Evolutionary conservation across 2,329 filamentous ascomycete genomes (phyloP).

Genomic region (Talaromyces sp.): DNA sequence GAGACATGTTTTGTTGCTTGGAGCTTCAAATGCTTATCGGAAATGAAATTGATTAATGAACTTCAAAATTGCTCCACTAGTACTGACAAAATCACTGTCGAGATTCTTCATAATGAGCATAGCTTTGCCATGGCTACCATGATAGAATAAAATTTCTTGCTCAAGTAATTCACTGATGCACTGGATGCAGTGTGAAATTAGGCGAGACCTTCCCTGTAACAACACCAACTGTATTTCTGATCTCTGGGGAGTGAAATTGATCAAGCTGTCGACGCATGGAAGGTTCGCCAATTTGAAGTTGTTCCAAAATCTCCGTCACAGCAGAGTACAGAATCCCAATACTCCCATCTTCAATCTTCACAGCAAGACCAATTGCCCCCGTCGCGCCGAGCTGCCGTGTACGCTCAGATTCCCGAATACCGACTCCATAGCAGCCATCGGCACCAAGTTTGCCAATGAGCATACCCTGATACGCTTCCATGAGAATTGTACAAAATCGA

Average conservation of each 20-base stretch:
- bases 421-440: conserved; percentile 54
- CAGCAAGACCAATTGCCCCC: conserved; percentile 48
- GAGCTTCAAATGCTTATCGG: no score
- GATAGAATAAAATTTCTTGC: not conserved
- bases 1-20: no score
- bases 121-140: no score
- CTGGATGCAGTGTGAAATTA: conserved; percentile 12
- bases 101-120: no score
- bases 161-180: not conserved
- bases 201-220: conserved; percentile 35
- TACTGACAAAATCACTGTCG: no score
- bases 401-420: conserved; percentile 41
- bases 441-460: conserved; percentile 55
- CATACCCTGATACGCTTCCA: conserved; percentile 41
- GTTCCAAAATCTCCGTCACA: conserved; percentile 49
- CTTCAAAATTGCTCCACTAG: no score
- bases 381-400: conserved; percentile 41
- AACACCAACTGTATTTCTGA: conserved; percentile 45
- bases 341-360: conserved; percentile 56
- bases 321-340: conserved; percentile 49
- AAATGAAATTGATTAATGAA: no score
- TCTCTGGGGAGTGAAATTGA: conserved; percentile 36
- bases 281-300: conserved; percentile 42
- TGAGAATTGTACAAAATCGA: conserved; percentile 53
- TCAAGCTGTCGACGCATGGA: conserved; percentile 35